Evolutionary conservation across 2,329 filamentous ascomycete genomes (phyloP).

Genomic region (Ophiostoma perfectum): DNA sequence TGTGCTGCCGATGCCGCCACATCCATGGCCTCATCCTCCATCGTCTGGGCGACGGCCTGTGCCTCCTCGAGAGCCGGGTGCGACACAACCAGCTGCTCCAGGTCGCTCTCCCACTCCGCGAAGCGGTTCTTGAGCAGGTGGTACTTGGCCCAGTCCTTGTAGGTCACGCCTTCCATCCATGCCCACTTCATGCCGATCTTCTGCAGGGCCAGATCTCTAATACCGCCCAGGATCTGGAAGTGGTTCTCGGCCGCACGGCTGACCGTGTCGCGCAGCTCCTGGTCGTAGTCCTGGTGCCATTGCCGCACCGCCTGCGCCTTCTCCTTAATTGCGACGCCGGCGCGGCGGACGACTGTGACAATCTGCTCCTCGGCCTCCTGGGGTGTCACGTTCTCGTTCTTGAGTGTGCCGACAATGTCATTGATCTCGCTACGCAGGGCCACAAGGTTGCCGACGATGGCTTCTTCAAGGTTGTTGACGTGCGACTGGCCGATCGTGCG

Average conservation of each 20-base stretch:
- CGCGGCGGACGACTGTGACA: constrained; percentile 51
- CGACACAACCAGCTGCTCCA: constrained; percentile 67
- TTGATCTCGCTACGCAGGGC: constrained; percentile 53
- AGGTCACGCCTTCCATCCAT: constrained; percentile 90
- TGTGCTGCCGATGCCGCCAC: constrained; percentile 72
- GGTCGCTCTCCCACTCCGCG: constrained; percentile 75
- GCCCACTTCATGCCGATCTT: constrained; percentile 94
- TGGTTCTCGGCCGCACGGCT: constrained; percentile 71
- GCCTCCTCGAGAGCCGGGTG: constrained; percentile 67
- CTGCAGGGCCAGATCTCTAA: constrained; percentile 77
- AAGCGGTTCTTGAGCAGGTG: constrained; percentile 80
- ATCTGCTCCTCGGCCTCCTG: constrained; percentile 42
- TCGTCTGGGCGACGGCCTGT: constrained; percentile 49
- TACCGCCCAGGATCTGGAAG: constrained; percentile 73
- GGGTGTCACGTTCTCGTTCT: constrained; percentile 37
- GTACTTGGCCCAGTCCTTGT: constrained; percentile 96
- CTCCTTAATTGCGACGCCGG: constrained; percentile 68
- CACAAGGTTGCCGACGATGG: constrained; percentile 57
- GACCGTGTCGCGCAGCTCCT: constrained; percentile 63
- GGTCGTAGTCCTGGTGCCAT: constrained; percentile 69
- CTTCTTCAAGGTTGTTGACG: constrained; percentile 62
- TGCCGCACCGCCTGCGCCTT: constrained; percentile 69
- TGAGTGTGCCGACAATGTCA: constrained; percentile 50
- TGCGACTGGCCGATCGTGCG: constrained; percentile 60
- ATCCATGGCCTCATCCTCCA: constrained; percentile 76